These are phyloP conservation scores for Colletotrichum eleusines DNA, from an alignment of 2,329 filamentous ascomycete species.

Conservation along the genomic window DNA sequence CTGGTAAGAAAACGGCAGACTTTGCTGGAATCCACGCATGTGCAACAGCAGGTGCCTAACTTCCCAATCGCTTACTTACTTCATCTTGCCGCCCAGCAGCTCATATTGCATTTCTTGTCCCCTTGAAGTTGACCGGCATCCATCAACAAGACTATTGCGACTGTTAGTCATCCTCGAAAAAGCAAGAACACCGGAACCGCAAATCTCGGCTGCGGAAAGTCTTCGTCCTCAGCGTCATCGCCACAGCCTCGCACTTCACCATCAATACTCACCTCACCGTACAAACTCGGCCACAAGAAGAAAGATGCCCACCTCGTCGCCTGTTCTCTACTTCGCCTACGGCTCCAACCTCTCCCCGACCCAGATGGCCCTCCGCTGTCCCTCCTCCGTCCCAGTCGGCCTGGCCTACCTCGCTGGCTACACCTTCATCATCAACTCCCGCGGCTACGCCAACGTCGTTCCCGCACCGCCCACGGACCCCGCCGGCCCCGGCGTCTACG, in stretches of 20 bases:
- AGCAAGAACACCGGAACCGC: background rate
- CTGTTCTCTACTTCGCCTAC: constrained; percentile 74
- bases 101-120: background rate
- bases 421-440: constrained; percentile 74
- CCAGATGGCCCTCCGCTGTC: constrained; percentile 75
- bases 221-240: background rate
- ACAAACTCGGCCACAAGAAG: background rate
- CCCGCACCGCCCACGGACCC: background rate
- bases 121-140: background rate
- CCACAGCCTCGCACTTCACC: background rate
- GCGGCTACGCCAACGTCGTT: constrained; percentile 78
- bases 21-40: background rate
- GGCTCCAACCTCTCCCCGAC: constrained; percentile 76
- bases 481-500: constrained; percentile 62
- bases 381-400: constrained; percentile 65
- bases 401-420: constrained; percentile 68
- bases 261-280: background rate
- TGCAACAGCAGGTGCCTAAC: background rate
- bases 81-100: background rate
- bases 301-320: background rate
- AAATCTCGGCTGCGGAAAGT: background rate
- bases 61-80: background rate
- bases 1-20: background rate
- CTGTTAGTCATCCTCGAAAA: background rate
- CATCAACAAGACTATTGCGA: background rate